Evolutionary conservation across 1,139 yeast species (phyloP), one percentile per base, ranked within the genome.

Genomic region (Blastobotrys persicus): DNA sequence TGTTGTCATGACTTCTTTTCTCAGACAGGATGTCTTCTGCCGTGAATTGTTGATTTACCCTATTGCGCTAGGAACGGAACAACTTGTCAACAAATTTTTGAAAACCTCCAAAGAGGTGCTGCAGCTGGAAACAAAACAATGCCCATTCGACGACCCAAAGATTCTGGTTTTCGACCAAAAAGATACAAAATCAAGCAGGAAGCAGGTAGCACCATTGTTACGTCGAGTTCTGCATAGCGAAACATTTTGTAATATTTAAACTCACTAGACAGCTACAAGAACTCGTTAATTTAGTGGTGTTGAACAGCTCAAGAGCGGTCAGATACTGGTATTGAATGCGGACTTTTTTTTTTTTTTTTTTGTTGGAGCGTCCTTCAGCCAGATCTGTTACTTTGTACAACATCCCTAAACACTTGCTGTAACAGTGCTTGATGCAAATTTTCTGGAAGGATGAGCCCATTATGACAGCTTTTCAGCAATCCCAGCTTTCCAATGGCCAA

Each of bases 151-250:
- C 41, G 11, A 19, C 12, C 6, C 11, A 3, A 44, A 19, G 13
- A 31, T 23, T 12, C 19, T n/a, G 16, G n/a, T 31, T 2, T 80
- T 67, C 59, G 69, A 76, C 52, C 95, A 88, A 63, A 56, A 58
- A 6, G 80, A 84, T 53, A 63, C 76, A 11, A 67, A 68, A 2
- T 89, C 91, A 1, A 85, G 92, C 31, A 76, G 97, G 58, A 89
- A 89, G 62, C 94, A 86, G 64, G 88, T 89, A n/a, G 95, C 87
- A 6, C 95, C 96, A 1, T 45, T 63, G 20, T 45, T 67, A 18
- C 58, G 69, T 19, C 49, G 55, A 11, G 48, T 53, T 4, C 41
- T 65, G 13, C 61, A 61, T 18, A 62, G 61, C 9, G 53, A 52
- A 13, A 45, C 55, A 11, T 42, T 58, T 17, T 44, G 50, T 3